These are phyloP conservation scores for Arctostaphylos glauca DNA, from an alignment of 148 eudicot species.

Conservation along the genomic window DNA sequence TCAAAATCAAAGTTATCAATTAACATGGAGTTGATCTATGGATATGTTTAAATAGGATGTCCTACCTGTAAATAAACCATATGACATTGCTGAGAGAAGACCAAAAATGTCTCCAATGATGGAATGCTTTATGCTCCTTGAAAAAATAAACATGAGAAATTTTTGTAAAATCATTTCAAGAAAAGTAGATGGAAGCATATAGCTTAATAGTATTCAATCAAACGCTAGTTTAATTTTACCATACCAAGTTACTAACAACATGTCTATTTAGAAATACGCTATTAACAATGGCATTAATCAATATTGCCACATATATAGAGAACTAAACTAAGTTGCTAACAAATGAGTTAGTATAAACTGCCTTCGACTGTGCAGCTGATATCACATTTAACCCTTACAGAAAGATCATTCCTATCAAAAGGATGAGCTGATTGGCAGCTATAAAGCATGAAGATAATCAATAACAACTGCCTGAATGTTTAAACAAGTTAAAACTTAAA, in stretches of 20 bases:
- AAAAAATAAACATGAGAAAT: background rate
- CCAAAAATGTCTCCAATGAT: slow-evolving; percentile 36
- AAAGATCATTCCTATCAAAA: background rate
- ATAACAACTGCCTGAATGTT: too few relatives aligned
- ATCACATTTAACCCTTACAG: background rate
- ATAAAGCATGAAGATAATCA: background rate
- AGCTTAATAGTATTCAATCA: background rate
- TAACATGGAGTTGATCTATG: background rate
- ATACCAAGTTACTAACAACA: too few relatives aligned
- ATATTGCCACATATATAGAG: too few relatives aligned
- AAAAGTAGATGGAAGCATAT: background rate
- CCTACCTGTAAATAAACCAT: slow-evolving; percentile 40
- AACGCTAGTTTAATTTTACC: too few relatives aligned
- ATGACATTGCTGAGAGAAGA: slow-evolving; percentile 39
- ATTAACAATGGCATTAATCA: too few relatives aligned
- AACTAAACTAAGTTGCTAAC: too few relatives aligned
- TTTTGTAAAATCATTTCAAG: background rate
- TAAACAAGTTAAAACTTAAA: background rate
- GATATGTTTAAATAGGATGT: background rate
- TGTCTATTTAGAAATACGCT: too few relatives aligned
- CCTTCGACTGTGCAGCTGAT: background rate
- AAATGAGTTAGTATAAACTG: background rate
- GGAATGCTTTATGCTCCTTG: slow-evolving; percentile 34
- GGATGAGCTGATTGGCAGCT: background rate
- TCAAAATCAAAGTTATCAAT: background rate